Evolutionary conservation across 345 rosid species (phyloP), one percentile per base, ranked within the genome.

Genomic region (Microcos paniculata): DNA sequence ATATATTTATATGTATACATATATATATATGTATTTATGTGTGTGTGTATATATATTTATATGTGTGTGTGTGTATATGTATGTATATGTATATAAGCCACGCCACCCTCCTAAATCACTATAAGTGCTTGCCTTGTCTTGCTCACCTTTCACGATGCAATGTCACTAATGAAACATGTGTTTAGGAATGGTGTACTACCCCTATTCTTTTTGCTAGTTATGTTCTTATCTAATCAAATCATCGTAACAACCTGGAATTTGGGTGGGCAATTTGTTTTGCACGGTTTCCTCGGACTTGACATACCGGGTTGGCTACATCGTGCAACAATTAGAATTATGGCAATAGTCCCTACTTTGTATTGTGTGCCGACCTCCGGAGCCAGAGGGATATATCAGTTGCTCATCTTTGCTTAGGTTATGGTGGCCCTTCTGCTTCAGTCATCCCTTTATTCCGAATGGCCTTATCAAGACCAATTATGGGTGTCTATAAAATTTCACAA

Each of bases 281-380:
- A 89, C 48, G 88, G 85, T 80, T 92, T 96, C 73, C 92, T 96
- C 67, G 77, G 86, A 76, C 85, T 96, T 78, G 93, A 92, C 75
- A 87, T 94, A 70, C 99, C 99, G 28, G 79, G 84, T 84, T 96
- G 97, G 99, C 97, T 96, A 76, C 97, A 92, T 82, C 91, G 87
- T 70, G 94, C 88, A 71, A 89, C 97, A 45, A 85, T 92, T 79
- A 88, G 98, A 88, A 80, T 89, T 77, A 72, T 94, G 46, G 92
- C 97, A 46, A 88, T 92, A 72, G 84, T 92, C 69, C 97, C 97
- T n/a, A 93, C 96, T 56, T 89, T 92, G 59, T 94, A 84, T 82
- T 92, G 97, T 82, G 89, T 87, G 73, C 88, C 94, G 94, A 91
- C 92, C 80, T 81, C 94, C 11, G 99, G 98, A 81, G 87, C 92